A percentile compares a stretch with the other conserved stretches of the same genome.
Conservation (phyloP, 768 basidiomycete species). For the Hemileccinum impolitum region DNA sequence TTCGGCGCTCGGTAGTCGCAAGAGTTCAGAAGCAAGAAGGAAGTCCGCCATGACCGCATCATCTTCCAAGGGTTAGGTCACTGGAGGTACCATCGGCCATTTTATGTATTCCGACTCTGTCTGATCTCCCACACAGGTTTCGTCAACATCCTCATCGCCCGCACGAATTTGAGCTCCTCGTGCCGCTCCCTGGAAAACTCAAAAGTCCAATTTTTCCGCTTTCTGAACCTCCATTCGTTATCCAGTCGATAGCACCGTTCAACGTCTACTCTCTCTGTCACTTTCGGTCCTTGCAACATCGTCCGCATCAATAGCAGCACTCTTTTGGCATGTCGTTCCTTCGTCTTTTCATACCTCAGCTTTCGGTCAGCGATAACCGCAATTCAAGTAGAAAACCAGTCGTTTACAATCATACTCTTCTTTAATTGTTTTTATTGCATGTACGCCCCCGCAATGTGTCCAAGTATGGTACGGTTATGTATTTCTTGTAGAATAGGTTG, state of each 20-base stretch:
- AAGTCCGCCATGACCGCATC: conserved; percentile 25
- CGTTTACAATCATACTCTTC: conserved; percentile 8
- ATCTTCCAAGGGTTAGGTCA: conserved; percentile 21
- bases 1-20: conserved; percentile 24
- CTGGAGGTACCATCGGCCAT: not conserved
- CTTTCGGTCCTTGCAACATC: conserved; percentile 5
- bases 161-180: not conserved
- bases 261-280: conserved; percentile 4
- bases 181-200: not conserved
- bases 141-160: not conserved
- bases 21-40: conserved; percentile 27
- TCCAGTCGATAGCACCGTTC: not conserved
- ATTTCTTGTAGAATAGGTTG: conserved; percentile 19
- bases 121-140: conserved; percentile 8
- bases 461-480: conserved; percentile 10
- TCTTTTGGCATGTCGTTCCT: conserved; percentile 7
- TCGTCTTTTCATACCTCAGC: not conserved
- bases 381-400: conserved; percentile 12
- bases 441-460: conserved; percentile 6
- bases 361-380: not conserved
- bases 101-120: not conserved
- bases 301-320: conserved; percentile 1
- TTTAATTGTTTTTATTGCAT: conserved; percentile 15
- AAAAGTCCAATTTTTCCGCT: not conserved
- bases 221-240: not conserved